Conservation (phyloP, 1,284 basidiomycete species). For the Xerocomus amazonicus region DNA sequence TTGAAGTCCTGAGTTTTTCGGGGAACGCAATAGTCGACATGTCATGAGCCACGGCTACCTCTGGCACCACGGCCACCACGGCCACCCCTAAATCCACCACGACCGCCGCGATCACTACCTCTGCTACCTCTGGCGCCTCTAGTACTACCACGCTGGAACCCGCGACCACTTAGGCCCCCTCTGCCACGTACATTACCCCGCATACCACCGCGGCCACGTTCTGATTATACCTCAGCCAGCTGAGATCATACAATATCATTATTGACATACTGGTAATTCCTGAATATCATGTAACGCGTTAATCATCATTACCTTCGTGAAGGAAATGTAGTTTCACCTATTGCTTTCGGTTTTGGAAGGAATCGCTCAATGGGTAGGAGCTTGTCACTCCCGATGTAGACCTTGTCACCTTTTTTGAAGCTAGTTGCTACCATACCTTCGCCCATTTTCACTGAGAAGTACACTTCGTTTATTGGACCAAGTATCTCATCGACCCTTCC, state of each 20-base stretch:
- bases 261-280: conserved; percentile 48
- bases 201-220: conserved; percentile 50
- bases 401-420: conserved; percentile 98
- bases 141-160: conserved; percentile 39
- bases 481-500: conserved; percentile 97
- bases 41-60: conserved; percentile 46
- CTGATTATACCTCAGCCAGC: conserved; percentile 33
- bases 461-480: conserved; percentile 98
- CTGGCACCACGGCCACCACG: conserved; percentile 41
- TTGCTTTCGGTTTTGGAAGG: conserved; percentile 91
- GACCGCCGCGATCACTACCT: conserved; percentile 43
- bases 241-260: not conserved
- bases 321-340: conserved; percentile 43
- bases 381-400: conserved; percentile 96
- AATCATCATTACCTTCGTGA: conserved; percentile 1
- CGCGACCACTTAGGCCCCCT: conserved; percentile 46
- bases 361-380: conserved; percentile 96
- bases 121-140: conserved; percentile 34
- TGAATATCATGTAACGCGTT: conserved; percentile 18
- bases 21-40: not conserved
- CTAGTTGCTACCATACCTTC: conserved; percentile 93
- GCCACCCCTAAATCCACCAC: conserved; percentile 43
- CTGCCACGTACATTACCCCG: conserved; percentile 40
- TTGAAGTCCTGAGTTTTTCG: conserved; percentile 38
- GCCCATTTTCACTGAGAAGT: conserved; percentile 97